phyloP scores from a whole-genome alignment of 139 green algal genomes.

The Nannochloris sp. region DNA sequence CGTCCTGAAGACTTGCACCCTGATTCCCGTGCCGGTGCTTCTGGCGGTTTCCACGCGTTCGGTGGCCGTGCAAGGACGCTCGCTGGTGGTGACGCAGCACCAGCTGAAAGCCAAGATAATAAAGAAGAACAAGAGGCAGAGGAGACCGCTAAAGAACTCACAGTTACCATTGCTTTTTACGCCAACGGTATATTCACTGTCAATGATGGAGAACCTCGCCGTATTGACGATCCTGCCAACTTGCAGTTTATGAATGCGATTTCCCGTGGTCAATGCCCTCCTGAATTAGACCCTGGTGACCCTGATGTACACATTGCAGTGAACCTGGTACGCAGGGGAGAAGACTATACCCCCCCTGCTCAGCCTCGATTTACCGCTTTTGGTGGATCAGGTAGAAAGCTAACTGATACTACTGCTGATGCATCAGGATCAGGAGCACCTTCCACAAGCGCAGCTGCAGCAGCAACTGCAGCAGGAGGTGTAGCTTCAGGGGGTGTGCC shows the following conservation, averaged over 20 bases:
- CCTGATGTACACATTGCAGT: slow-evolving; percentile 51
- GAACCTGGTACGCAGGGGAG: slow-evolving; percentile 74
- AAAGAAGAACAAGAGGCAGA: slow-evolving; percentile 19
- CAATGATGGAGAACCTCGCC: slow-evolving; percentile 51
- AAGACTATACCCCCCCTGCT: slow-evolving; percentile 53
- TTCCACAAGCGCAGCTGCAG: background rate
- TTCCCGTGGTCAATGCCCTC: slow-evolving; percentile 52
- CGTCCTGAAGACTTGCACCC: slow-evolving; percentile 37
- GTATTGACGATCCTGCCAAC: slow-evolving; percentile 67
- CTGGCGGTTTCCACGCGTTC: slow-evolving; percentile 33
- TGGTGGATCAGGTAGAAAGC: slow-evolving; percentile 49
- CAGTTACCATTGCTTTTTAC: slow-evolving; percentile 77
- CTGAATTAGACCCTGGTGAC: slow-evolving; percentile 53
- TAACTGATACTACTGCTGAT: slow-evolving; percentile 19
- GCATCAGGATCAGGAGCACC: background rate
- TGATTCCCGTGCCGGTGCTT: background rate
- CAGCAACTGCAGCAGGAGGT: slow-evolving; percentile 9
- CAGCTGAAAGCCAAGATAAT: background rate
- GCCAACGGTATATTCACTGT: slow-evolving; percentile 77
- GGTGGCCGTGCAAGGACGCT: slow-evolving; percentile 53
- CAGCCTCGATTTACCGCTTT: slow-evolving; percentile 61
- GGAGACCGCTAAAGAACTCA: background rate
- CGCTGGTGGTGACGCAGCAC: slow-evolving; percentile 28
- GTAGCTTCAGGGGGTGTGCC: background rate
- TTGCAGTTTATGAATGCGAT: slow-evolving; percentile 59